Evolutionary conservation across 768 basidiomycete species (phyloP), one percentile per base, ranked within the genome.

Genomic region (Rhizopogon sp.): DNA sequence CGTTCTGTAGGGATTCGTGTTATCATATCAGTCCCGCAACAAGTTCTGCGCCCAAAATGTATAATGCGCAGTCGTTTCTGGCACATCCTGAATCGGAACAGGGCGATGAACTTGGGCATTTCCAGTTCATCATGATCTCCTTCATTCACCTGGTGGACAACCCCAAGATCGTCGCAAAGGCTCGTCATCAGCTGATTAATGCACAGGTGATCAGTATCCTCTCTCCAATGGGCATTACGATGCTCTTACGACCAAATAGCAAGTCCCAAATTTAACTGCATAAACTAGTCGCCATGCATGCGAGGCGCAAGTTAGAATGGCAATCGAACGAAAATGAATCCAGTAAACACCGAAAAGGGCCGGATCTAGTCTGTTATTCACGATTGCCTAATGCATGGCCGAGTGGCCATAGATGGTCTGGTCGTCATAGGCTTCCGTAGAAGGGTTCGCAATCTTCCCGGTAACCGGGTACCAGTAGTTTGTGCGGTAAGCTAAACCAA

Each of bases 1-100:
- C 29, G 28, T 45, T 28, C 44, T 44, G 16, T 16, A 29, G 16
- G 5, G 22, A 29, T 9, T 31, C 1, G 16, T 31, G 29, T 8
- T 16, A 40, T 17, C 3, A n/a, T 13, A 8, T 3, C 10, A 31
- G 29, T n/a, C n/a, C 62, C 5, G 83, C 83, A 53, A 87, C 81
- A 56, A 86, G 86, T 57, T 87, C 84, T 8, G 84, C 59, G 9
- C 59, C 60, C 22, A 85, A 73, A 28, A 67, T 76, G 76, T 25
- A 80, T 74, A 14, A 85, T 76, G 39, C 78, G 72, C 84, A 87
- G 81, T 35, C 84, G 72, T 58, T 81, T 81, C 64, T 84, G 82
- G 62, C 86, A 87, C 45, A 77, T 72, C 16, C 76, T 71, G 28
- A 85, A 68, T 11, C 70, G 66, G 55, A 85, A 72, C 37, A 72